Evolutionary conservation across 164 flowering plant genomes (phyloP).

Genomic region (Macadamia tetraphylla): DNA sequence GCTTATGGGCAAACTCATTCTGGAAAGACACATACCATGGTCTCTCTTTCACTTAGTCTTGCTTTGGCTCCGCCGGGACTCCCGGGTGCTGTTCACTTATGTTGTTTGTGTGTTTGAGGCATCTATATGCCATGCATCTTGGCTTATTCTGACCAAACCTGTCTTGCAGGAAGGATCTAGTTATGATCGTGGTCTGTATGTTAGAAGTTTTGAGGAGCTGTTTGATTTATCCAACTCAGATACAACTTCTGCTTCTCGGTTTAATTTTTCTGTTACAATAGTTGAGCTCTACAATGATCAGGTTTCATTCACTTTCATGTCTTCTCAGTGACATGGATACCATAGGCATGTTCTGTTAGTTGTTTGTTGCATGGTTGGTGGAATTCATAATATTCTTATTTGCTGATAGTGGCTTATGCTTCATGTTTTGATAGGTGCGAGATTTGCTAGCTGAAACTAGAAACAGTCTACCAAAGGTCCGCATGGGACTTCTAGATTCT

Average conservation of each 20-base stretch:
- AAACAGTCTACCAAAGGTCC: conserved; percentile 37
- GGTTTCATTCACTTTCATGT: conserved; percentile 35
- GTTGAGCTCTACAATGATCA: conserved; percentile 92
- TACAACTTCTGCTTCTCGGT: conserved; percentile 61
- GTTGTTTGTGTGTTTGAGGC: no score
- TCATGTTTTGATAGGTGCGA: conserved; percentile 39
- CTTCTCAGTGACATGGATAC: not conserved
- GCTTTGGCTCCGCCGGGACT: no score
- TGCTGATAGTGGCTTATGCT: conserved; percentile 8
- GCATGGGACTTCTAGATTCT: conserved; percentile 51
- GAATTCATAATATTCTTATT: not conserved
- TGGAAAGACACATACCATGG: conserved; percentile 97
- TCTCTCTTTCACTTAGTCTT: conserved; percentile 26
- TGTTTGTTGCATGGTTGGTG: not conserved
- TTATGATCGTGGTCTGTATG: conserved; percentile 92
- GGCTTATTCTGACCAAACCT: no score
- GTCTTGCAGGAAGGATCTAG: conserved; percentile 85
- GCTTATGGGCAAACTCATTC: conserved; percentile 90
- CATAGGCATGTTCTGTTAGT: not conserved
- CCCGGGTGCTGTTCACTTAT: no score
- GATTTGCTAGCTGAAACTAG: conserved; percentile 70
- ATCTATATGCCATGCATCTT: no score
- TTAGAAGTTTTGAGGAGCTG: conserved; percentile 90
- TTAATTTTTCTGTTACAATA: conserved; percentile 59
- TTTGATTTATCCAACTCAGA: conserved; percentile 95